These are phyloP conservation scores for Neonectria neomacrospora DNA, from an alignment of 2,329 filamentous ascomycete species.

Conservation along the genomic window DNA sequence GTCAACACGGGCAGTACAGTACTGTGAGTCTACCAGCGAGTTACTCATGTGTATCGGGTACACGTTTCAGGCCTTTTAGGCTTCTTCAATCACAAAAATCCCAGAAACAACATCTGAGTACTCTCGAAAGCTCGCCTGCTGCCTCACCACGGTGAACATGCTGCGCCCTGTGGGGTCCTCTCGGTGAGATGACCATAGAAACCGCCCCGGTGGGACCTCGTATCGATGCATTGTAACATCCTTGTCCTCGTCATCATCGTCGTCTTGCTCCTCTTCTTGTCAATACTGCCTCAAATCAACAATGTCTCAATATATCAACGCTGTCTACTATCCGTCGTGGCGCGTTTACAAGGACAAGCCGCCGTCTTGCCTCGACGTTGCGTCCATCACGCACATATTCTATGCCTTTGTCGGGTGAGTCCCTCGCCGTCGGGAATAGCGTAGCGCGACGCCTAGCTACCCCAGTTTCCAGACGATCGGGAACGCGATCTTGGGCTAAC, in stretches of 20 bases:
- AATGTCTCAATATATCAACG: conserved; percentile 47
- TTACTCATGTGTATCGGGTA: too few species aligned
- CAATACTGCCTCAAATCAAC: background rate
- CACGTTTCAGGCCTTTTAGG: background rate
- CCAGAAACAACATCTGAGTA: background rate
- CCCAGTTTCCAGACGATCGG: background rate
- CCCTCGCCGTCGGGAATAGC: background rate
- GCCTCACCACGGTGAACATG: conserved; percentile 19
- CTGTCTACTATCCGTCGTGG: conserved; percentile 74
- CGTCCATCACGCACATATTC: conserved; percentile 70
- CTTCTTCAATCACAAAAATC: background rate
- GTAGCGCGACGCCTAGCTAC: background rate
- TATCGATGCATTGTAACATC: conserved; percentile 17
- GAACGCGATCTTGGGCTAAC: conserved; percentile 23
- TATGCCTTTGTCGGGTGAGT: conserved; percentile 69
- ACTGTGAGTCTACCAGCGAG: too few species aligned
- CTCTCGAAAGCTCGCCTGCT: background rate
- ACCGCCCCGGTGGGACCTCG: conserved; percentile 10
- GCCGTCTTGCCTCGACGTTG: conserved; percentile 67
- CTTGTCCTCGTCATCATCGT: conserved; percentile 1
- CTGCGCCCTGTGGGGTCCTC: conserved; percentile 21
- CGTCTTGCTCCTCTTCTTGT: background rate
- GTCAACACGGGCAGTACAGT: too few species aligned
- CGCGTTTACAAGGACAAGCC: conserved; percentile 68
- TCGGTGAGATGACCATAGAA: conserved; percentile 16